A percentile compares a stretch with the other conserved stretches of the same genome.
phyloP scores from a whole-genome alignment of 192 early-diverging fungal genomes.

The Lobosporangium transversale region DNA sequence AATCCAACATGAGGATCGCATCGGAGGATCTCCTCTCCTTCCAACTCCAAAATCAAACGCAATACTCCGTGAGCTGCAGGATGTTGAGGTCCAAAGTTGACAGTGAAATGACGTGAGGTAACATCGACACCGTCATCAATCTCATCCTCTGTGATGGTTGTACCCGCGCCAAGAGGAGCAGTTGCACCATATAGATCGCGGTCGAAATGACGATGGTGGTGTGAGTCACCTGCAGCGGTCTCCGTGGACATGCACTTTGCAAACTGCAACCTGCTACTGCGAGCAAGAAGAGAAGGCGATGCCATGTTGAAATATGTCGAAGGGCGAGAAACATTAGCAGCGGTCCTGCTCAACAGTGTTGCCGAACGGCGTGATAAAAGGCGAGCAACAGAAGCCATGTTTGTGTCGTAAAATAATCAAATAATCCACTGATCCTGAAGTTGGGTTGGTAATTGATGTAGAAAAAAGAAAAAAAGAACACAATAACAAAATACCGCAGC shows the following conservation, averaged over 20 bases:
- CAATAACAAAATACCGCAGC: neutral
- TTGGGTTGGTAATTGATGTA: neutral
- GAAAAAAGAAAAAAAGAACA: neutral
- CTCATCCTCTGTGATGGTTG: constrained; percentile 44
- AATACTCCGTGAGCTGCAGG: constrained; percentile 98
- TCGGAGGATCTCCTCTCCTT: constrained; percentile 90
- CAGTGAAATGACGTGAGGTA: constrained; percentile 79
- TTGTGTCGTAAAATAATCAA: neutral
- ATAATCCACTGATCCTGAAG: neutral
- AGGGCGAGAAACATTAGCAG: constrained; percentile 3
- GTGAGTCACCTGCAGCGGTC: neutral
- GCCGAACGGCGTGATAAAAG: constrained; percentile 47
- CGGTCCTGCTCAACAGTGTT: constrained; percentile 25
- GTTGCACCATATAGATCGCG: constrained; percentile 12
- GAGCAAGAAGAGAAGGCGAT: constrained; percentile 2
- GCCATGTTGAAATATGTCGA: constrained; percentile 13
- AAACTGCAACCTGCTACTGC: constrained; percentile 10
- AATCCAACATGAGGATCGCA: constrained; percentile 98
- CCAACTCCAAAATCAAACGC: constrained; percentile 92
- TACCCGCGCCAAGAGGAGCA: constrained; percentile 24
- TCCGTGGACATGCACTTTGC: constrained; percentile 33
- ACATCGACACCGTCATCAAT: constrained; percentile 59
- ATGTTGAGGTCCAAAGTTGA: constrained; percentile 99
- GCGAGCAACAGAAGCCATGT: constrained; percentile 48
- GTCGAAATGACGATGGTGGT: constrained; percentile 39